These are phyloP conservation scores for Lycium ferocissimum DNA, from an alignment of 257 asterid species.

Conservation along the genomic window DNA sequence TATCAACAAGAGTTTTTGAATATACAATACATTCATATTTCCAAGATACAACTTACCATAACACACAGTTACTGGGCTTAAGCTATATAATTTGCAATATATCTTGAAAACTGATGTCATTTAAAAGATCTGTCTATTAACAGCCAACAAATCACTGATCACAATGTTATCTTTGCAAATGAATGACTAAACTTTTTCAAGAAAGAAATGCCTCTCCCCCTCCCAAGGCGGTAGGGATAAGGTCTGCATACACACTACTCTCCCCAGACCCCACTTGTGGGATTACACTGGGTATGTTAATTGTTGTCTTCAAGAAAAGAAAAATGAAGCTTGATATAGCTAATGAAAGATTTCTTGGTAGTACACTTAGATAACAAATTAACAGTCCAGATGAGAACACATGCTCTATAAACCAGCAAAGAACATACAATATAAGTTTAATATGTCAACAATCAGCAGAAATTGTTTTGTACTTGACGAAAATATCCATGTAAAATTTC, in stretches of 20 bases:
- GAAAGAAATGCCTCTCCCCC: too few relatives aligned
- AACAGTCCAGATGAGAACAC: background rate
- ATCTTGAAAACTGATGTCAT: slow-evolving; percentile 14
- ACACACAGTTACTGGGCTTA: background rate
- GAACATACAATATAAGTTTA: background rate
- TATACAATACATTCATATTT: background rate
- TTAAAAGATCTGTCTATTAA: background rate
- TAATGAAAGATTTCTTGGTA: background rate
- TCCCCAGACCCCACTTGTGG: too few relatives aligned
- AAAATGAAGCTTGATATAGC: background rate
- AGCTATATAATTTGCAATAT: background rate
- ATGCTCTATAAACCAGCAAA: slow-evolving; percentile 14
- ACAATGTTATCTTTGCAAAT: background rate
- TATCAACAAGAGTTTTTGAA: background rate
- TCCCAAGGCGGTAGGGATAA: too few relatives aligned
- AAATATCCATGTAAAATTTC: slow-evolving; percentile 24
- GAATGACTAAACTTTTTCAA: background rate
- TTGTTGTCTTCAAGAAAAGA: background rate
- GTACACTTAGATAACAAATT: background rate
- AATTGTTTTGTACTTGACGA: background rate
- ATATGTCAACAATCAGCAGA: background rate
- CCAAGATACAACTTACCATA: background rate
- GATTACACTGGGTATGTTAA: too few relatives aligned
- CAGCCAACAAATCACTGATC: background rate
- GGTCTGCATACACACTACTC: too few relatives aligned